Evolutionary conservation across 257 asterid genomes (phyloP).

Genomic region (Striga asiatica): DNA sequence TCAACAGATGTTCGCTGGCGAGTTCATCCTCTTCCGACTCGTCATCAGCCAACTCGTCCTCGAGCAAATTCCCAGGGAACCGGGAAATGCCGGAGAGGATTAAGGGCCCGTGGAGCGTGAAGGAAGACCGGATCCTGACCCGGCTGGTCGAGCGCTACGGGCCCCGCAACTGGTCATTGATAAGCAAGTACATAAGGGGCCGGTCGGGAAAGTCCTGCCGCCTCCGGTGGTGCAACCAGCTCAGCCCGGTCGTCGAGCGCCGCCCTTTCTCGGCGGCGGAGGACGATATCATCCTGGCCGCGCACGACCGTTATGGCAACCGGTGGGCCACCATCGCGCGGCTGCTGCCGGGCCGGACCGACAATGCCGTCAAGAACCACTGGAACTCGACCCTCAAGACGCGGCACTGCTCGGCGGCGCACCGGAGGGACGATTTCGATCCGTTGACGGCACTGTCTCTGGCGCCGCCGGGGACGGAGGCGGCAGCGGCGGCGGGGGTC

Average conservation of each 20-base stretch:
- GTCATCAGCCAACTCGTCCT: conserved; percentile 17
- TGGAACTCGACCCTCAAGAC: conserved; percentile 65
- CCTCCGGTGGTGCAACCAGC: conserved; percentile 86
- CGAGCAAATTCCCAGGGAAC: not conserved
- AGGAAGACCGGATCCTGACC: conserved; percentile 71
- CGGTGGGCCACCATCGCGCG: conserved; percentile 91
- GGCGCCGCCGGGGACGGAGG: too few relatives aligned
- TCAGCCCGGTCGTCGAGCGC: conserved; percentile 71
- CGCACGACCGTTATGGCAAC: conserved; percentile 57
- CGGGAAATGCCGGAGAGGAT: conserved; percentile 33
- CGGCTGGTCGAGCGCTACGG: conserved; percentile 57
- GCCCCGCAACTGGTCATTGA: conserved; percentile 79
- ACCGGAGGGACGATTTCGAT: not conserved
- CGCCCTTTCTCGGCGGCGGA: conserved; percentile 74
- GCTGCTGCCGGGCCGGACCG: conserved; percentile 74
- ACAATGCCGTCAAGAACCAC: conserved; percentile 75
- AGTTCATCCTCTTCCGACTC: conserved; percentile 45
- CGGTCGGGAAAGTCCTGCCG: conserved; percentile 77
- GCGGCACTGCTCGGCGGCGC: not conserved
- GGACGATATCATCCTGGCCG: conserved; percentile 59
- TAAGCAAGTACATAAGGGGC: conserved; percentile 67
- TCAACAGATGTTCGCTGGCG: conserved; percentile 38
- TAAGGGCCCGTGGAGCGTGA: conserved; percentile 89
- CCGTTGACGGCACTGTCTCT: too few relatives aligned
- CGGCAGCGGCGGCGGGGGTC: conserved; percentile 30